Evolutionary conservation across 305 asterid species (phyloP).

Genomic region (Solanum chacoense): DNA sequence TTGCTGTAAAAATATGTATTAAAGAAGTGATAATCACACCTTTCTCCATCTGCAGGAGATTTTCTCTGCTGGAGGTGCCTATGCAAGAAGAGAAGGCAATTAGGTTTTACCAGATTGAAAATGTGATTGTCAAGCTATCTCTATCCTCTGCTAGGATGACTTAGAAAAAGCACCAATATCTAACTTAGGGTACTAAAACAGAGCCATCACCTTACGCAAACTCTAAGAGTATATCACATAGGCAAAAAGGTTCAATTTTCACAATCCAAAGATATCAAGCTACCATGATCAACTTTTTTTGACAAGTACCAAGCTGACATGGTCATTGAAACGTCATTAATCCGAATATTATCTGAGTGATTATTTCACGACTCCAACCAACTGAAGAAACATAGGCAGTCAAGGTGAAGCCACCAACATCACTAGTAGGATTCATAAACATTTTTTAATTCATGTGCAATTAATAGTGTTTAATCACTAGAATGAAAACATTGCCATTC

Average conservation of each 20-base stretch:
- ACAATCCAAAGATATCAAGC: background rate
- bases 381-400: background rate
- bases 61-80: constrained; percentile 69
- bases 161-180: background rate
- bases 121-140: background rate
- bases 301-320: background rate
- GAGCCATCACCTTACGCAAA: background rate
- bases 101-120: background rate
- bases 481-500: background rate
- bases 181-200: background rate
- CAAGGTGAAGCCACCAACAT: background rate
- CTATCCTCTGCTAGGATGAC: background rate
- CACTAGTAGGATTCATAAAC: background rate
- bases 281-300: background rate
- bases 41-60: constrained; percentile 21
- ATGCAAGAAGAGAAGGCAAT: constrained; percentile 13
- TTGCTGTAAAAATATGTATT: constrained; percentile 87
- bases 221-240: background rate
- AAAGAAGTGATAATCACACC: constrained; percentile 50
- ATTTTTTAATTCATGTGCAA: background rate
- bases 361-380: background rate
- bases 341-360: background rate
- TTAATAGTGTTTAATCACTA: background rate
- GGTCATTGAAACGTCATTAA: background rate
- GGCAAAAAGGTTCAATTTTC: background rate